A percentile compares a stretch with the other conserved stretches of the same genome.
Conservation (phyloP, 495 filamentous ascomycete genomes). For the Trichocladium antarcticum region DNA sequence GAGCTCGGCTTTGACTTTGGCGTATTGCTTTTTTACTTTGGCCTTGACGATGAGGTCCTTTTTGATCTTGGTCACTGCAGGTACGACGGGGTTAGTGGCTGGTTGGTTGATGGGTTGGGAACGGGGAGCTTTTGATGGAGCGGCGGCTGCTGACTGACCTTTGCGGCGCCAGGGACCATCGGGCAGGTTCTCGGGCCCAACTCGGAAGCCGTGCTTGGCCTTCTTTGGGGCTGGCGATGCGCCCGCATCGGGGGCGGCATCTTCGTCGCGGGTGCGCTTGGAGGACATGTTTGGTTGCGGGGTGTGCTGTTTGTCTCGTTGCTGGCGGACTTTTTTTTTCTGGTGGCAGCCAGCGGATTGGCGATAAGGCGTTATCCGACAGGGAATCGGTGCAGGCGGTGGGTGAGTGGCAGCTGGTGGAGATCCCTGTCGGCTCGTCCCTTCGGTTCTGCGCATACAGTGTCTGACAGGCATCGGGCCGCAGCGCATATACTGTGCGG, state of each 20-base stretch:
- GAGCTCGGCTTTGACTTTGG: conserved; percentile 59
- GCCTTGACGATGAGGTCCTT: conserved; percentile 81
- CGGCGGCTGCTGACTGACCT: conserved; percentile 38
- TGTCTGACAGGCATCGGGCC: too few species aligned
- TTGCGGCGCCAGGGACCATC: conserved; percentile 88
- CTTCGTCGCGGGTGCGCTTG: conserved; percentile 50
- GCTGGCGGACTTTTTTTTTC: background rate
- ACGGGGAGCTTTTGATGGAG: background rate
- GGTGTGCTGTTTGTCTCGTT: conserved; percentile 1
- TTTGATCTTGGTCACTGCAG: conserved; percentile 81
- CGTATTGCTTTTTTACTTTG: conserved; percentile 87
- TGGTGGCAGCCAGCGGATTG: background rate
- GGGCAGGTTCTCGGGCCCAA: conserved; percentile 86
- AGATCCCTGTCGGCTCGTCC: background rate
- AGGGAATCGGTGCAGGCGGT: too few species aligned
- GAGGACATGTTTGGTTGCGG: conserved; percentile 43
- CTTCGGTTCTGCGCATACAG: too few species aligned
- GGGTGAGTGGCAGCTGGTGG: background rate
- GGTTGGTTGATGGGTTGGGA: background rate
- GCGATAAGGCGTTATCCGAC: conserved; percentile 1
- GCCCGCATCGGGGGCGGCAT: conserved; percentile 10
- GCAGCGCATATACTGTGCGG: too few species aligned
- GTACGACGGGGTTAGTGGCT: background rate
- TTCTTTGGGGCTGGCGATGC: conserved; percentile 28
- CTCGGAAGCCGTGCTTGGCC: conserved; percentile 46